These are phyloP conservation scores for Orbilia blumenaviensis DNA, from an alignment of 2,329 filamentous ascomycete genomes.

Conservation along the genomic window DNA sequence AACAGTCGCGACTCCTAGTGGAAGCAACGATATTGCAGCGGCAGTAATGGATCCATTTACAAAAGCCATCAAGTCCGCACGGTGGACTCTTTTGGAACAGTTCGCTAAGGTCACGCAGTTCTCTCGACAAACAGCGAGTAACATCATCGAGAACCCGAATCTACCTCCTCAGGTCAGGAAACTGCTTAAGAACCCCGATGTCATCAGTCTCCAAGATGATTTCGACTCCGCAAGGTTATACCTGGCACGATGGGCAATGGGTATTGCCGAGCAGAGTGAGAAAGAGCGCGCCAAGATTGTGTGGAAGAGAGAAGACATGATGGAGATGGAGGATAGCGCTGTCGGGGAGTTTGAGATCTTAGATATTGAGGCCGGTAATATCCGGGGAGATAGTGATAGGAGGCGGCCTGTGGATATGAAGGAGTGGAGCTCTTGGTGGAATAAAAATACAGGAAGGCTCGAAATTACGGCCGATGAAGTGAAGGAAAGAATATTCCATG, in stretches of 20 bases:
- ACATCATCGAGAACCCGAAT: conserved; percentile 88
- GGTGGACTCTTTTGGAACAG: conserved; percentile 96
- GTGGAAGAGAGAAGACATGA: conserved; percentile 90
- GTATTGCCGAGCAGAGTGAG: conserved; percentile 96
- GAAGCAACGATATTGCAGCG: conserved; percentile 66
- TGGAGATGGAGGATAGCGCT: conserved; percentile 92
- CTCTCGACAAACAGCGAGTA: conserved; percentile 87
- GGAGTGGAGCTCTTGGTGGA: conserved; percentile 94
- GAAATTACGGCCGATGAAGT: conserved; percentile 87
- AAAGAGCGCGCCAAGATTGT: conserved; percentile 83
- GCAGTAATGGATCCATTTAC: conserved; percentile 90
- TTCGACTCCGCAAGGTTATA: conserved; percentile 97
- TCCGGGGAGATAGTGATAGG: conserved; percentile 71
- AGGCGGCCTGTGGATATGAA: conserved; percentile 81
- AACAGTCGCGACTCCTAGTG: conserved; percentile 52
- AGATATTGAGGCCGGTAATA: conserved; percentile 76
- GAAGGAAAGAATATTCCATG: conserved; percentile 97
- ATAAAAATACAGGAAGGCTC: conserved; percentile 75
- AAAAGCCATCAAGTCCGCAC: conserved; percentile 91
- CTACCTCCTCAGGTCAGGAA: conserved; percentile 87
- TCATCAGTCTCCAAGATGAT: conserved; percentile 93
- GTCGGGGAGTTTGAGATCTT: conserved; percentile 96
- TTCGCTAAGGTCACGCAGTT: conserved; percentile 98
- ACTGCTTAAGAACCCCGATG: conserved; percentile 87
- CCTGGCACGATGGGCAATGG: conserved; percentile 96